phyloP scores from a whole-genome alignment of 768 basidiomycete species.

The Russula olivacea region DNA sequence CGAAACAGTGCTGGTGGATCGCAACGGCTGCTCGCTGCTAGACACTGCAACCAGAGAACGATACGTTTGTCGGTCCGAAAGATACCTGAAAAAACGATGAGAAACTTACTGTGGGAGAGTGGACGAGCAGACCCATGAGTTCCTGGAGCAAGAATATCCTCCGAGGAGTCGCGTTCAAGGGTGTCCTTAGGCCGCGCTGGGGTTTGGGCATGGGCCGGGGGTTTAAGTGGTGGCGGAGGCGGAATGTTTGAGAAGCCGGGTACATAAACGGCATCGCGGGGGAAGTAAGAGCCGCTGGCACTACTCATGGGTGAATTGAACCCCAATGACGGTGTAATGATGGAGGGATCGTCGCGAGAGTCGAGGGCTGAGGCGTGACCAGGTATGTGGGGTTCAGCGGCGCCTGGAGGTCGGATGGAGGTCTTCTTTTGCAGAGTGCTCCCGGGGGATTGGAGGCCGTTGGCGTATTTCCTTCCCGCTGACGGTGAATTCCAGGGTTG shows the following conservation, averaged over 20 bases:
- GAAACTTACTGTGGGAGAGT: constrained; percentile 21
- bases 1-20: constrained; percentile 20
- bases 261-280: constrained; percentile 5
- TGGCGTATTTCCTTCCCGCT: constrained; percentile 11
- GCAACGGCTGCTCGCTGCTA: constrained; percentile 16
- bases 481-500: constrained; percentile 15
- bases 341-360: constrained; percentile 15
- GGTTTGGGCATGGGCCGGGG: constrained; percentile 1
- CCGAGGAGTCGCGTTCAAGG: constrained; percentile 17
- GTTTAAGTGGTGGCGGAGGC: constrained; percentile 13
- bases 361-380: constrained; percentile 19
- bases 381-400: constrained; percentile 29
- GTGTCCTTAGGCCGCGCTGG: not conserved
- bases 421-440: constrained; percentile 14
- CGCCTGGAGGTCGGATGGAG: constrained; percentile 29
- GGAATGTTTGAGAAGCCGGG: constrained; percentile 6
- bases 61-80: not conserved
- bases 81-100: constrained; percentile 8
- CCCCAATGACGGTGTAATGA: constrained; percentile 4
- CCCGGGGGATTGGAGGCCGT: constrained; percentile 12
- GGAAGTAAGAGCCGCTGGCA: constrained; percentile 5
- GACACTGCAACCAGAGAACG: constrained; percentile 8
- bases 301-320: constrained; percentile 1
- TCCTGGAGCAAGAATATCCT: constrained; percentile 22
- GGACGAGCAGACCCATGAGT: constrained; percentile 19